These are phyloP conservation scores for Rehmannia glutinosa DNA, from an alignment of 257 asterid species.

Conservation along the genomic window DNA sequence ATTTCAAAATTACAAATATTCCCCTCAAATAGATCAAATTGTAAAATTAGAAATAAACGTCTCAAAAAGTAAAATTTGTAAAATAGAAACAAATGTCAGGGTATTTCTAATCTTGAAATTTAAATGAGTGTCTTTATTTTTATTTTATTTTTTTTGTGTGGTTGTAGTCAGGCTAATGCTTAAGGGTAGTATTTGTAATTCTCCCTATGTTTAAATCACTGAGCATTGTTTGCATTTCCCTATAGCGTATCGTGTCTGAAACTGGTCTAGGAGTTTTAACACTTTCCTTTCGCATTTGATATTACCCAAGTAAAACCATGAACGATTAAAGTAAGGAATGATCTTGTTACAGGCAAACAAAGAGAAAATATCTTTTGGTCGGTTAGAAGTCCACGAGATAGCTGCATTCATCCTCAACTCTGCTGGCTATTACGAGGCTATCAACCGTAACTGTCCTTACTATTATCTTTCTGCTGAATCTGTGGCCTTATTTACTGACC, in stretches of 20 bases:
- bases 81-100: not conserved
- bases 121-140: not conserved
- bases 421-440: constrained; percentile 76
- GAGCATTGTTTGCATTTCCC: not conserved
- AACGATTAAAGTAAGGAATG: not conserved
- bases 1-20: not conserved
- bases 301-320: not conserved
- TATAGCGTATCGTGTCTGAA: no score
- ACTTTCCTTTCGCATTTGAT: not conserved
- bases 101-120: not conserved
- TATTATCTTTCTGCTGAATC: constrained; percentile 92
- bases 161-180: not conserved
- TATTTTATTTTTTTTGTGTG: no score
- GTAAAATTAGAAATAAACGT: no score
- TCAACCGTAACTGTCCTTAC: constrained; percentile 64
- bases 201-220: not conserved
- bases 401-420: constrained; percentile 90
- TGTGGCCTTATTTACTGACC: constrained; percentile 74
- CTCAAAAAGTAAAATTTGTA: not conserved
- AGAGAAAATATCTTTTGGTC: constrained; percentile 83
- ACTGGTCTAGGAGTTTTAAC: not conserved
- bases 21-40: no score
- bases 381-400: constrained; percentile 79
- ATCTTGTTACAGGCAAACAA: constrained; percentile 62
- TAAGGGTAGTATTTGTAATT: not conserved